A percentile compares a stretch with the other conserved stretches of the same genome.
phyloP scores from a whole-genome alignment of 805 yeast species.

The Pichia paraexigua region DNA sequence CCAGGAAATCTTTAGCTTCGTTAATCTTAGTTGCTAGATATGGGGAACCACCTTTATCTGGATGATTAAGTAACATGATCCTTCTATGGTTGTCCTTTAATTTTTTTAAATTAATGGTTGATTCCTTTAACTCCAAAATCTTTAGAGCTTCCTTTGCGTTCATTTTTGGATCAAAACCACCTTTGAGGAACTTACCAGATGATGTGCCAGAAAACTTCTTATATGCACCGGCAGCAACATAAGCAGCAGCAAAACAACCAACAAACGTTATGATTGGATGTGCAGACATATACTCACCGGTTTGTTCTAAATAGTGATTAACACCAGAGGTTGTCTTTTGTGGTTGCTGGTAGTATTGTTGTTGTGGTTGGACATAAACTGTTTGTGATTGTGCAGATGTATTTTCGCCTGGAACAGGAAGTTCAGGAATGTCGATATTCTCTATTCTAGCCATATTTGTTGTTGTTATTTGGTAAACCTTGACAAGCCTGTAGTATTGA shows the following conservation, averaged over 20 bases:
- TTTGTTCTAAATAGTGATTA: conserved; percentile 60
- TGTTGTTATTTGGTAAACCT: background rate
- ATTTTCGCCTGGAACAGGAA: conserved; percentile 48
- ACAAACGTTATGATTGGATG: conserved; percentile 72
- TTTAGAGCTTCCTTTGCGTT: conserved; percentile 80
- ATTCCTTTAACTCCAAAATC: conserved; percentile 68
- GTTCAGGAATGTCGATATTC: conserved; percentile 45
- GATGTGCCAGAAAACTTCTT: conserved; percentile 61
- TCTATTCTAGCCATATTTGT: conserved; percentile 21
- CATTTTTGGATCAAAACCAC: conserved; percentile 92
- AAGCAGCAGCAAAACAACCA: conserved; percentile 59
- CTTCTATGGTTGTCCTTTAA: conserved; percentile 74
- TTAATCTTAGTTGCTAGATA: conserved; percentile 85
- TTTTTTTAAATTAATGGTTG: conserved; percentile 50
- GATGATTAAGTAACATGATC: conserved; percentile 85
- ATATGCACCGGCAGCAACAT: conserved; percentile 59
- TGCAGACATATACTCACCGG: conserved; percentile 51
- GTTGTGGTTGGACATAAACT: conserved; percentile 18
- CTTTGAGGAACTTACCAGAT: conserved; percentile 62
- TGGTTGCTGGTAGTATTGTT: conserved; percentile 17
- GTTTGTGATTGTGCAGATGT: conserved; percentile 8
- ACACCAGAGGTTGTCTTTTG: conserved; percentile 28
- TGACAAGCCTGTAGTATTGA: background rate
- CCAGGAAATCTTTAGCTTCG: conserved; percentile 80
- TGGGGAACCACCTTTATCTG: conserved; percentile 91